Base-by-base conservation (phyloP, 306 rosid genomes). In the Sindora glabra region DNA sequence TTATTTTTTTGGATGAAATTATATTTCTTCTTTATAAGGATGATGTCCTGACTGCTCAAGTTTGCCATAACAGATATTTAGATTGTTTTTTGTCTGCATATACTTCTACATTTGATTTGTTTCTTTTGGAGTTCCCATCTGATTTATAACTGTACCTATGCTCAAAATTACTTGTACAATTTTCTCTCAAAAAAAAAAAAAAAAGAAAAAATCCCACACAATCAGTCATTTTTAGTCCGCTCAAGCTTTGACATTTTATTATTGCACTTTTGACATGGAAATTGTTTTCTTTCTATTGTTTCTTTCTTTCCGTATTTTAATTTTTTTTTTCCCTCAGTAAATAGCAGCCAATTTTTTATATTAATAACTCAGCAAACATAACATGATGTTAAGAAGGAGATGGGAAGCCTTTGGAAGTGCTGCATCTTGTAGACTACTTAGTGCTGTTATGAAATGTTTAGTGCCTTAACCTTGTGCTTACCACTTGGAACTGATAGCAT, bases 11-110 rank as follows among this genome's bases (percentile, higher is more conserved):
- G n/a, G n/a, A n/a, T n/a, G n/a, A n/a, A n/a, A n/a, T n/a, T n/a
- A n/a, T n/a, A n/a, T n/a, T n/a, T n/a, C 49, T 48, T 18, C 4
- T 34, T 24, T 17, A 18, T n/a, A 15, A 15, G 59, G 25, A 32
- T 41, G 55, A 68, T 72, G 27, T 59, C 17, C 9, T 49, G 42
- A 30, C 66, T 19, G 56, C 48, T 65, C 48, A 63, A 71, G 39
- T 26, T 23, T 62, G 46, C 19, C 56, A 56, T 66, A 44, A 23
- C 48, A 44, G 38, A 70, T 56, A 19, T 51, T 38, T 26, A 15
- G 41, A 26, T 56, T 33, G 52, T 56, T 68, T 60, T 55, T 40
- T 36, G 10, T 39, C 29, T 46, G 10, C 37, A 26, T 59, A 2
- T 53, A 29, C 45, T 27, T 48, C 62, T 54, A 34, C 32, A 24